Evolutionary conservation across 225 moss, liverwort and hornwort genomes (phyloP), one percentile per base, ranked within the genome.

Genomic region (Thuidium tamariscinum): DNA sequence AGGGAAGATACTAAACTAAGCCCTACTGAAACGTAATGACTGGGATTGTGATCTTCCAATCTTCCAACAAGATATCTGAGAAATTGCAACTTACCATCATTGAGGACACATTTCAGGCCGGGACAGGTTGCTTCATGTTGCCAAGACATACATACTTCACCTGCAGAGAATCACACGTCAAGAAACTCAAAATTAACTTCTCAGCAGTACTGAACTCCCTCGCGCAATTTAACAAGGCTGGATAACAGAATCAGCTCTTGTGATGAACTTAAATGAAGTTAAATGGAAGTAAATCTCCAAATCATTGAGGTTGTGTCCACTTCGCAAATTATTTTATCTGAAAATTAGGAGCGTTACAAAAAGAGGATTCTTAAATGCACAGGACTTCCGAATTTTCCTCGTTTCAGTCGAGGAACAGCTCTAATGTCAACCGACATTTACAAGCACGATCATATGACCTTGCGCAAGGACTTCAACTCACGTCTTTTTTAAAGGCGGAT

Each of bases 121-220:
- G n/a, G 32, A 91, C 88, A 57, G 90, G 90, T 86, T 89, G 91
- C 89, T 83, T 91, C 93, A 94, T 94, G 84, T 94, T 94, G 55
- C 94, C 94, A 84, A 94, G 91, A 89, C 94, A 94, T 63, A 94
- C 87, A 73, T 94, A 94, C 87, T 94, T 94, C 55, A 93, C 44
- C 93, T 94, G 90, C 67, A 89, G 39, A 84, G 89, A 66, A 57
- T 46, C 66, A 83, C 46, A 83, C 6, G 55, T 63, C 77, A 77
- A 70, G 56, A 17, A 76, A 83, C 46, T 32, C n/a, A 34, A 29
- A 54, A 81, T 15, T 29, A 30, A 39, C 26, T 62, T 54, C 56
- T 63, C 41, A 42, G 49, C 22, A 75, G 46, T 52, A 86, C 68
- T 63, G 44, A 84, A 85, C 44, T 52, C 83, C 44, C 66, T 74